A percentile compares a stretch with the other conserved stretches of the same genome.
These are phyloP conservation scores for Salix dunnii DNA, from an alignment of 345 rosid species.

Conservation along the genomic window DNA sequence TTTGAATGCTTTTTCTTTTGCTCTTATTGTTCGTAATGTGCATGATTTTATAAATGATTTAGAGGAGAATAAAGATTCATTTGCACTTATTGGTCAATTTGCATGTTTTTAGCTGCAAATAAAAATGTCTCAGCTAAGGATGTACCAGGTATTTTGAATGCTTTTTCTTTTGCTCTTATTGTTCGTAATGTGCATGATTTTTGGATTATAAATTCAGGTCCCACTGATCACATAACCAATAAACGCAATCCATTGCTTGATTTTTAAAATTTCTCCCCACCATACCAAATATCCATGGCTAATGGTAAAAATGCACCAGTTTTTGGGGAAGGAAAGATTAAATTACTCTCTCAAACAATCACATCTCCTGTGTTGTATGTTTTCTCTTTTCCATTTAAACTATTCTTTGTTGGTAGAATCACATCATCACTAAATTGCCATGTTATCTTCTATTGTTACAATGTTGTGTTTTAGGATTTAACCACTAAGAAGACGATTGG, in stretches of 20 bases:
- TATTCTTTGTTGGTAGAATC: neutral
- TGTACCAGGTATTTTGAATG: neutral
- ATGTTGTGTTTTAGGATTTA: neutral
- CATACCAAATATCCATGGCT: neutral
- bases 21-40: neutral
- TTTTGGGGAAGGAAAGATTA: too few relatives aligned
- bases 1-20: accelerated
- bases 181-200: neutral
- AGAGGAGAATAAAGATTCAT: too few relatives aligned
- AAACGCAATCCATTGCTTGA: too few relatives aligned
- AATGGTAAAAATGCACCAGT: neutral
- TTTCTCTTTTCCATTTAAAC: too few relatives aligned
- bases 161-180: accelerated
- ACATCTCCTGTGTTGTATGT: neutral
- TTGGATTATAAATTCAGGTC: too few relatives aligned
- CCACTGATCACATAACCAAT: neutral
- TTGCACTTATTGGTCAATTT: too few relatives aligned
- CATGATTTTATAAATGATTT: too few relatives aligned
- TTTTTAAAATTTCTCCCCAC: neutral
- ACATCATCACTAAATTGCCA: neutral
- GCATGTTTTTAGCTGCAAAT: too few relatives aligned
- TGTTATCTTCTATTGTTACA: neutral
- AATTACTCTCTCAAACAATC: too few relatives aligned
- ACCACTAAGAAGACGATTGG: neutral
- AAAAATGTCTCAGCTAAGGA: neutral